Evolutionary conservation across 148 eudicot genomes (phyloP).

Genomic region (Rhododendron kiyosumense): DNA sequence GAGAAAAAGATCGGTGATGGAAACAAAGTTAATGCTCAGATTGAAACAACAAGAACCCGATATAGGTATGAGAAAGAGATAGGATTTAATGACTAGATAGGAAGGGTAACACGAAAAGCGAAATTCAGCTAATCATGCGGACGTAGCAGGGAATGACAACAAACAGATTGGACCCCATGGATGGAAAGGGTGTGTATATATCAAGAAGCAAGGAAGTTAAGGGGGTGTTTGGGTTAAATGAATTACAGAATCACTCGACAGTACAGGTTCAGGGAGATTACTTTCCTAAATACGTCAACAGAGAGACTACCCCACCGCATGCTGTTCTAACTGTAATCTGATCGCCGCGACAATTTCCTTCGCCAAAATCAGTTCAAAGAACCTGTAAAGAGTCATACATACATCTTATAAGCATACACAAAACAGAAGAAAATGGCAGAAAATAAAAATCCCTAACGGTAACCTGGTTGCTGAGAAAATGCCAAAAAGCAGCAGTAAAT

Average conservation of each 20-base stretch:
- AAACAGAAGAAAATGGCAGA: background rate
- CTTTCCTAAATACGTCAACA: slow-evolving; percentile 74
- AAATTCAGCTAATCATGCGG: slow-evolving; percentile 73
- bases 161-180: slow-evolving; percentile 80
- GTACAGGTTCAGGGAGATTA: slow-evolving; percentile 59
- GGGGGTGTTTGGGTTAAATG: background rate
- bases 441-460: background rate
- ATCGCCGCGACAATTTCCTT: slow-evolving; percentile 22
- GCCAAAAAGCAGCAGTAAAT: background rate
- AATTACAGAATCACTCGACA: slow-evolving; percentile 86
- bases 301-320: slow-evolving; percentile 84
- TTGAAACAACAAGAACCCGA: background rate
- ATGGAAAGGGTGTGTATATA: background rate
- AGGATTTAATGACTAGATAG: background rate
- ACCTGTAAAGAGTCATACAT: slow-evolving; percentile 22
- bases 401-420: background rate
- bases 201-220: background rate
- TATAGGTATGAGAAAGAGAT: background rate
- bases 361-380: slow-evolving; percentile 2
- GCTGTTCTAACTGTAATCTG: slow-evolving; percentile 24
- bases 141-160: slow-evolving; percentile 68
- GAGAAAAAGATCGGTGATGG: background rate
- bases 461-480: background rate
- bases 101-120: background rate
- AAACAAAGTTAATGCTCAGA: background rate